Evolutionary conservation across 352 stramenopile species (phyloP), one percentile per base, ranked within the genome.

Genomic region (Ophiocytium majus): DNA sequence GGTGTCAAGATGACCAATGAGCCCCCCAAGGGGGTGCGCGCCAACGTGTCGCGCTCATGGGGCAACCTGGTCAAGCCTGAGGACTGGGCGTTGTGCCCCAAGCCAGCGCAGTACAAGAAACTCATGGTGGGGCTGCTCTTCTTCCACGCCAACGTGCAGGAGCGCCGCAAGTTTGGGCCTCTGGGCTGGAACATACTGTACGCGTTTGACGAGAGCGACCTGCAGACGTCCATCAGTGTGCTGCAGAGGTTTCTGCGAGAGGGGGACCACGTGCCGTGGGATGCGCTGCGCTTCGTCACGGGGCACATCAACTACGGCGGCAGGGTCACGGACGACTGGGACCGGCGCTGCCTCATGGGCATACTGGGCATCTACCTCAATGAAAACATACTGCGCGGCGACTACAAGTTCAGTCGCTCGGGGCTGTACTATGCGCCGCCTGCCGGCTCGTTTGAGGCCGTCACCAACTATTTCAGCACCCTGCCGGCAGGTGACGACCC

Each of bases 131-230:
- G 93, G 0, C 91, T 98, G 28, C 92, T 92, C 1, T 97, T 98
- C 83, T 98, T 98, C 89, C 95, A 98, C 86, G 94, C 95, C 0
- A 95, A 97, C 81, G 93, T 98, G 49, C 93, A 98, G 89, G 95
- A 98, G 87, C 90, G 95, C 34, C 91, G 94, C 43, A 98, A 98
- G 82, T 98, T 98, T 82, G 95, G 95, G 0, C 91, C 95, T 19
- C 89, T 98, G 0, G 95, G 95, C 9, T 98, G 95, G 95, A 98
- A 98, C 85, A 98, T 98, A 88, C 92, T 92, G 79, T 98, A 98
- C 85, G 95, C 97, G 79, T 98, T 98, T 89, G 97, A 98, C 86
- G 95, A 98, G 83, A 96, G 93, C 9, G 95, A 98, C 88, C 89
- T 98, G 1, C 94, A 98, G 90, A 98, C 95, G 33, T 97, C 93